Base-by-base conservation (phyloP, 768 basidiomycete species). In the Pleurotus salmoneostramineus region DNA sequence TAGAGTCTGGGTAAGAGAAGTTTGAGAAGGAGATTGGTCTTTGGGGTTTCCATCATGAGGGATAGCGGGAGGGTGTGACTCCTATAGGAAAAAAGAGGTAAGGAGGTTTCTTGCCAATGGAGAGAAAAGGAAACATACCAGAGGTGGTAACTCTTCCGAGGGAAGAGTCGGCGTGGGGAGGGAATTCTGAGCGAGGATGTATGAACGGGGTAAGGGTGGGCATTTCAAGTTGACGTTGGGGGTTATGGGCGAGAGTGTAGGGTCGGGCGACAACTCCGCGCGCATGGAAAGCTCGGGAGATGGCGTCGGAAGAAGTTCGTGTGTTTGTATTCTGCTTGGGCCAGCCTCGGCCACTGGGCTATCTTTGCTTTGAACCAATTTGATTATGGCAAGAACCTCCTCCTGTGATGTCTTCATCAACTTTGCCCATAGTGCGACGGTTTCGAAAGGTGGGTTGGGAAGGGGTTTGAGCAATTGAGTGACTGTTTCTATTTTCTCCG, bases 341-440 rank as follows among this genome's bases (percentile, higher is more conserved):
- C 17, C 34, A 33, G 17, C 34, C 17, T 57, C 35, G 50, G 55
- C 6, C 31, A 12, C 33, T 65, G 34, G 35, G 37, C 60, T 15
- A 58, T 57, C 21, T 1, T 27, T 27, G 21, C 21, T 27, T 40
- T 46, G 42, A 3, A 69, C 58, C 67, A 66, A 69, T 32, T 61
- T 46, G 27, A 60, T 54, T 6, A 74, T 60, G 34, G 14, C 37
- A 6, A 42, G 10, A 31, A 55, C 37, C 27, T 70, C 68, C 36
- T 64, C 57, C 33, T 46, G 21, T 14, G 35, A 61, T 5, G 64
- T 68, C 17, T 60, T 52, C 0, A 74, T 59, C 1, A 74, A 61
- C 1, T 50, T 57, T 32, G 73, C 70, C 74, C 73, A 74, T 0
- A 71, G 66, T 27, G 46, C 44, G n/a, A 74, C 63, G 21, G 72